Base-by-base conservation (phyloP, 2,329 filamentous ascomycete species). In the Exophiala dermatitidis region DNA sequence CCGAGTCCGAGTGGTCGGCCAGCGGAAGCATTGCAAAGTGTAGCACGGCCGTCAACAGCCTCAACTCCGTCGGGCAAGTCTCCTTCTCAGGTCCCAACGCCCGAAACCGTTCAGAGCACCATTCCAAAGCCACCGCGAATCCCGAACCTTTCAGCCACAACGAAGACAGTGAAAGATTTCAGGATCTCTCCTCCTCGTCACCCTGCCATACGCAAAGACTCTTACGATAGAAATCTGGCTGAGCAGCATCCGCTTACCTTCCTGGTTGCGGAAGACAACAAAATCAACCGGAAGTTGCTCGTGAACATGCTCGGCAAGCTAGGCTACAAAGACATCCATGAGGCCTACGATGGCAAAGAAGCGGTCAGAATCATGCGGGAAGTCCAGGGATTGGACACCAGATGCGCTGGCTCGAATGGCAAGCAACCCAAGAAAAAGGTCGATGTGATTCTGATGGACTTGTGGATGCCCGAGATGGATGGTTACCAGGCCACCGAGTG, bases 391-490 rank as follows among this genome's bases (percentile, higher is more conserved):
- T 49, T 46, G 38, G 49, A 31, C 3, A 38, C 43, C 29, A 52
- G 40, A 42, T 47, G 52, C 8, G 43, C 29, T 31, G 41, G 47
- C 26, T 40, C 44, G 8, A 52, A 52, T 33, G 42, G 40, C n/a
- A 54, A 56, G 36, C 50, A 49, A 26, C 26, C 41, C 31, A 41
- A 31, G 4, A 51, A 46, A 52, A 67, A 68, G 2, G 79, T 86
- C 52, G 79, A 86, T 62, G 76, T 85, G 1, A 75, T 88, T 28
- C 69, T 87, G 41, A 88, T 88, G 84, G 84, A 88, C 67, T 75
- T 88, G 6, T 88, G 84, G 84, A 88, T 88, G 83, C 84, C 84
- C 0, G 74, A 82, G 59, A 82, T 87, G 74, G 84, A 87, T 63
- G 84, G 84, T 1, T 87, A 85, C 59, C 79, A 86, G 64, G 84